phyloP scores from a whole-genome alignment of 495 filamentous ascomycete species.

The Talaromyces wortmannii region DNA sequence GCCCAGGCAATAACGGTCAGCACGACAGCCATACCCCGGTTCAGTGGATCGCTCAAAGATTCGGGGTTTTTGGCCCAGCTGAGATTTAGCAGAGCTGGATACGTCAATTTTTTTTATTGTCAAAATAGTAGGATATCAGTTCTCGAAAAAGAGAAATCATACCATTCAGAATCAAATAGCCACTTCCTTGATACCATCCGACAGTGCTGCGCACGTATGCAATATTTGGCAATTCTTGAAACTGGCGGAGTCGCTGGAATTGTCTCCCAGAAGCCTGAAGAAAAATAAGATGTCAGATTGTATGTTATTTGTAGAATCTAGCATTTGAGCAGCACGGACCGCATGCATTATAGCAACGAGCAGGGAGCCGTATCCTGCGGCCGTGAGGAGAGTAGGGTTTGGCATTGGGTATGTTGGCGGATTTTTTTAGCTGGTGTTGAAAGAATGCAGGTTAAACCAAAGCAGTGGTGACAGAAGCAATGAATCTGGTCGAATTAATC shows the following conservation, averaged over 20 bases:
- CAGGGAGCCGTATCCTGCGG: conserved; percentile 10
- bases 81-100: conserved; percentile 19
- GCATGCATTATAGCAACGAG: conserved; percentile 9
- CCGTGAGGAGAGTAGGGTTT: conserved; percentile 7
- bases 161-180: conserved; percentile 21
- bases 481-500: not conserved
- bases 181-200: conserved; percentile 26
- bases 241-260: conserved; percentile 9
- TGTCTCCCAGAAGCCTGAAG: not conserved
- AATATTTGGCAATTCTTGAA: conserved; percentile 16
- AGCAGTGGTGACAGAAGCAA: not conserved
- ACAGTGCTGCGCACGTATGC: conserved; percentile 19
- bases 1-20: conserved; percentile 14
- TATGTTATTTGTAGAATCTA: not conserved
- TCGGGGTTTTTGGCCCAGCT: conserved; percentile 16
- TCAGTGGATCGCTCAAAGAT: conserved; percentile 13
- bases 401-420: conserved; percentile 2
- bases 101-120: not conserved
- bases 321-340: not conserved
- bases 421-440: not conserved
- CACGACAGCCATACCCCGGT: conserved; percentile 17
- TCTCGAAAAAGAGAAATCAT: not conserved
- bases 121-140: no score
- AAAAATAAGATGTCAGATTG: not conserved
- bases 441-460: not conserved